Conservation (phyloP, 2,329 filamentous ascomycete genomes). For the Paracamarosporium sp. region DNA sequence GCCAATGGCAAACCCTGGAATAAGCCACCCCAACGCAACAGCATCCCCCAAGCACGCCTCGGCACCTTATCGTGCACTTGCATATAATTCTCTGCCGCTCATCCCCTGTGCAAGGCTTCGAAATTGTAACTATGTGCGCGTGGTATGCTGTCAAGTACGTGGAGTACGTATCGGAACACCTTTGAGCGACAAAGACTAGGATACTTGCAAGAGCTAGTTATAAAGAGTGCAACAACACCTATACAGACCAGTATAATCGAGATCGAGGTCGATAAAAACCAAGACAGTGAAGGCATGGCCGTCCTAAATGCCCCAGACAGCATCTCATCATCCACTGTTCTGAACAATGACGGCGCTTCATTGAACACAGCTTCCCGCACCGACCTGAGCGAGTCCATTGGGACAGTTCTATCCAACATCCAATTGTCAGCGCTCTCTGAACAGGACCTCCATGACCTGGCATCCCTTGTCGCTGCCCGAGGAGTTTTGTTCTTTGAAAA, state of each 20-base stretch:
- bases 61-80: neutral
- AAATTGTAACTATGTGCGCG: neutral
- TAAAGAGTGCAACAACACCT: neutral
- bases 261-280: neutral
- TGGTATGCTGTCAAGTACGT: slow-evolving; percentile 1
- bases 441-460: slow-evolving; percentile 53
- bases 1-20: neutral
- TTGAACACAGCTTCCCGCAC: slow-evolving; percentile 7
- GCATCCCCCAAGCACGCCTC: neutral
- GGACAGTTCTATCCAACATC: slow-evolving; percentile 30
- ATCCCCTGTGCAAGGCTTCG: neutral
- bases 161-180: slow-evolving; percentile 7
- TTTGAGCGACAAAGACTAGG: neutral
- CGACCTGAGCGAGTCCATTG: slow-evolving; percentile 25
- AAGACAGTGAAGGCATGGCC: neutral
- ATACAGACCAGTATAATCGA: neutral
- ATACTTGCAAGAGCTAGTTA: neutral
- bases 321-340: slow-evolving; percentile 40
- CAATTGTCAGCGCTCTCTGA: slow-evolving; percentile 52
- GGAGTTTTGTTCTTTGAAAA: slow-evolving; percentile 55
- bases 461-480: slow-evolving; percentile 31
- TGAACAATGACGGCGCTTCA: slow-evolving; percentile 51
- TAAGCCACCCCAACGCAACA: neutral
- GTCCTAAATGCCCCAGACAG: slow-evolving; percentile 35
- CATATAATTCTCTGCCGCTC: neutral